Evolutionary conservation across 345 rosid species (phyloP).

Genomic region (Barbarea vulgaris): DNA sequence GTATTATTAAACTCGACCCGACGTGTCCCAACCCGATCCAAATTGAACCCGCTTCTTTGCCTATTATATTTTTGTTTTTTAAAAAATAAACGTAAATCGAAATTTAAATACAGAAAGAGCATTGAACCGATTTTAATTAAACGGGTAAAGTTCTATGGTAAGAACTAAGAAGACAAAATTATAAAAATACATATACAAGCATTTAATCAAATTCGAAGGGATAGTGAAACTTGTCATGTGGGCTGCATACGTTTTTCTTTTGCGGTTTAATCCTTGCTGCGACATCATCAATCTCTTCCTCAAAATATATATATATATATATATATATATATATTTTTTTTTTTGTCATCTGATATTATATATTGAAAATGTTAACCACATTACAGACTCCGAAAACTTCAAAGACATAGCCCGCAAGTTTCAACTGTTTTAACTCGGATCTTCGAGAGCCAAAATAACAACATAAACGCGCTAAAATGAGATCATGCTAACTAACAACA

Average conservation of each 20-base stretch:
- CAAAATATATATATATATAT: too few species aligned
- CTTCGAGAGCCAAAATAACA: too few species aligned
- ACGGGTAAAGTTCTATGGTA: not conserved
- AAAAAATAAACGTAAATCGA: not conserved
- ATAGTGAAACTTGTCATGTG: too few species aligned
- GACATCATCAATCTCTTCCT: not conserved
- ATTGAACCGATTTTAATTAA: too few species aligned
- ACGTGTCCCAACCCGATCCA: not conserved
- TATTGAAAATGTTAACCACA: too few species aligned
- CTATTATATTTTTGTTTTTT: not conserved
- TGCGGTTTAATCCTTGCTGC: not conserved
- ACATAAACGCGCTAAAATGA: too few species aligned
- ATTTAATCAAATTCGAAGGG: not conserved
- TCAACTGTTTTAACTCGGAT: too few species aligned
- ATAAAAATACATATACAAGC: not conserved
- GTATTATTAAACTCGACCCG: conserved; percentile 22
- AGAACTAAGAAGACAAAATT: conserved; percentile 22
- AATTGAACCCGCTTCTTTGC: conserved; percentile 2
- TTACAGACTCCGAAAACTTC: too few species aligned
- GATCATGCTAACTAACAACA: too few species aligned
- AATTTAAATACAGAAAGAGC: not conserved
- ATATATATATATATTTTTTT: too few species aligned
- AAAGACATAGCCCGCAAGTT: too few species aligned
- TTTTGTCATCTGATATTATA: too few species aligned
- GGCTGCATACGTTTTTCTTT: not conserved